These are phyloP conservation scores for Rhynchospora breviuscula DNA, from an alignment of 176 grass and related monocot genomes.

Conservation along the genomic window DNA sequence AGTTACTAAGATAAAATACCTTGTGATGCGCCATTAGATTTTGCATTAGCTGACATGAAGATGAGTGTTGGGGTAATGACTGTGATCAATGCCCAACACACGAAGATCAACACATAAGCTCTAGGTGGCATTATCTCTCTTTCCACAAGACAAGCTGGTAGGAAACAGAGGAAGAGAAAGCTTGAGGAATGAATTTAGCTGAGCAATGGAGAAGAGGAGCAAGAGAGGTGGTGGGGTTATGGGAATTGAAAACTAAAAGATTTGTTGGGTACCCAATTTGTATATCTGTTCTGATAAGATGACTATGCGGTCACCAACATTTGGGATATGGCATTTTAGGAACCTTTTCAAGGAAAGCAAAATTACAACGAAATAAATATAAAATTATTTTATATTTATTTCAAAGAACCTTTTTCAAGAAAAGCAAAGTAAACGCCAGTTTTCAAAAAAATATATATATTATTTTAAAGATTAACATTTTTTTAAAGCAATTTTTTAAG, in stretches of 20 bases:
- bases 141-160: neutral
- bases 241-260: slow-evolving; percentile 11
- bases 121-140: slow-evolving; percentile 31
- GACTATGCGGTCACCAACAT: neutral
- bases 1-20: slow-evolving; percentile 1
- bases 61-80: slow-evolving; percentile 42
- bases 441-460: too few species aligned
- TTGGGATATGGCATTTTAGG: neutral
- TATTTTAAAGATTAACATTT: too few species aligned
- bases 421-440: too few species aligned
- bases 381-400: too few species aligned
- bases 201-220: slow-evolving; percentile 9
- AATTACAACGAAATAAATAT: too few species aligned
- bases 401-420: too few species aligned
- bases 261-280: neutral
- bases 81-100: slow-evolving; percentile 40
- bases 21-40: neutral
- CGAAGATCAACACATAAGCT: slow-evolving; percentile 43
- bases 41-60: slow-evolving; percentile 39
- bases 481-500: too few species aligned
- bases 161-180: neutral
- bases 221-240: neutral
- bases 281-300: neutral
- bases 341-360: too few species aligned
- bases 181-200: neutral